Conservation (phyloP, 345 rosid species). For the Lagerstroemia speciosa region DNA sequence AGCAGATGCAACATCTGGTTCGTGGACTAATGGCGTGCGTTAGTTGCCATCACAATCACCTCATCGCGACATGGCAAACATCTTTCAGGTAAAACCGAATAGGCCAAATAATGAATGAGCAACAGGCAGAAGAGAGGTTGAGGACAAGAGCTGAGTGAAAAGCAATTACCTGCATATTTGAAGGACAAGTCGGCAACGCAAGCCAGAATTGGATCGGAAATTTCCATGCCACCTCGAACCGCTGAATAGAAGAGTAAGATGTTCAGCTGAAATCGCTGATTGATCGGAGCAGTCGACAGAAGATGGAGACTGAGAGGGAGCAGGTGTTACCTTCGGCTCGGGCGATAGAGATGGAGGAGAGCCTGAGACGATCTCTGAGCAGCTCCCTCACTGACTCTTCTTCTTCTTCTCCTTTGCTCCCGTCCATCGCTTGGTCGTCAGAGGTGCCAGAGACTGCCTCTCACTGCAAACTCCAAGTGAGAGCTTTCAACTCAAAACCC, state of each 20-base stretch:
- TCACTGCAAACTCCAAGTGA: background rate
- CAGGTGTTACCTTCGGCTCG: slow-evolving; percentile 51
- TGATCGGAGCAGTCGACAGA: background rate
- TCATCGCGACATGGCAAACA: background rate
- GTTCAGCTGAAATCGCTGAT: background rate
- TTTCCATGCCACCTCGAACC: slow-evolving; percentile 41
- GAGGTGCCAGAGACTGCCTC: background rate
- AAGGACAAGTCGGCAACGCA: slow-evolving; percentile 69
- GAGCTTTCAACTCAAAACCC: too few relatives aligned
- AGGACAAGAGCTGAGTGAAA: background rate
- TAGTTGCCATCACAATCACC: background rate
- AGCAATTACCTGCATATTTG: slow-evolving; percentile 52
- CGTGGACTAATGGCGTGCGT: background rate
- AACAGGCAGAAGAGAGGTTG: background rate
- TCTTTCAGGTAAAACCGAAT: background rate
- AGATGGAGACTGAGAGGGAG: slow-evolving; percentile 8
- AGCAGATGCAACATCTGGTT: background rate
- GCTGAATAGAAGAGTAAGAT: background rate
- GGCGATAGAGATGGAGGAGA: slow-evolving; percentile 68
- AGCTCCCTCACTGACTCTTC: slow-evolving; percentile 45
- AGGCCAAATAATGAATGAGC: background rate
- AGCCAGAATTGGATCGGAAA: slow-evolving; percentile 51
- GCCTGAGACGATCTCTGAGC: slow-evolving; percentile 70
- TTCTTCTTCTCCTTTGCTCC: slow-evolving; percentile 31
- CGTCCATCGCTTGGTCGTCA: slow-evolving; percentile 30